phyloP scores from a whole-genome alignment of 257 asterid species.

The Primulina tabacum region DNA sequence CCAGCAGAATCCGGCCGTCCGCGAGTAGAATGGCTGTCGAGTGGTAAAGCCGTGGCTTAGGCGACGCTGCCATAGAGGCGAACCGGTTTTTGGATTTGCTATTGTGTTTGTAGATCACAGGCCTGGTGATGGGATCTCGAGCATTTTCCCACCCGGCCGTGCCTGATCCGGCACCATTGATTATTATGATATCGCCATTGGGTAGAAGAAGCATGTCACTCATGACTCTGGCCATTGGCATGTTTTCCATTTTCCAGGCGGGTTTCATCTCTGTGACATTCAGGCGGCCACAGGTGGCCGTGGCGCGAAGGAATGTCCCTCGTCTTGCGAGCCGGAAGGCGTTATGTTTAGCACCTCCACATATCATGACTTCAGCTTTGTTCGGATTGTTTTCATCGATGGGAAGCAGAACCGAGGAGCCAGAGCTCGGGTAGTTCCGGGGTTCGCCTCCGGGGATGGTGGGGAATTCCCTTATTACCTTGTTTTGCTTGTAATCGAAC shows the following conservation, averaged over 20 bases:
- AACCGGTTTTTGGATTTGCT: constrained; percentile 20
- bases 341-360: constrained; percentile 55
- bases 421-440: constrained; percentile 72
- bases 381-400: constrained; percentile 35
- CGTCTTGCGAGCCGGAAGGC: constrained; percentile 27
- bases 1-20: constrained; percentile 57
- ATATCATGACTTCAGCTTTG: constrained; percentile 50
- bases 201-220: constrained; percentile 67
- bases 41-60: constrained; percentile 62
- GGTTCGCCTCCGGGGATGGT: constrained; percentile 46
- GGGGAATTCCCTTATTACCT: constrained; percentile 41
- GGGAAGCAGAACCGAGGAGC: constrained; percentile 64
- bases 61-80: constrained; percentile 32
- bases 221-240: constrained; percentile 73
- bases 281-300: constrained; percentile 54
- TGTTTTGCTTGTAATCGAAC: constrained; percentile 38
- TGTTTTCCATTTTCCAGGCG: constrained; percentile 51
- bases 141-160: constrained; percentile 62
- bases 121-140: constrained; percentile 41
- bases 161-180: constrained; percentile 64
- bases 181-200: constrained; percentile 43
- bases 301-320: constrained; percentile 39
- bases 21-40: constrained; percentile 50
- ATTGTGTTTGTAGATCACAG: constrained; percentile 45
- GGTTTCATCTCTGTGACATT: constrained; percentile 31